Evolutionary conservation across 306 rosid species (phyloP).

Genomic region (Sechiopsis laciniata): DNA sequence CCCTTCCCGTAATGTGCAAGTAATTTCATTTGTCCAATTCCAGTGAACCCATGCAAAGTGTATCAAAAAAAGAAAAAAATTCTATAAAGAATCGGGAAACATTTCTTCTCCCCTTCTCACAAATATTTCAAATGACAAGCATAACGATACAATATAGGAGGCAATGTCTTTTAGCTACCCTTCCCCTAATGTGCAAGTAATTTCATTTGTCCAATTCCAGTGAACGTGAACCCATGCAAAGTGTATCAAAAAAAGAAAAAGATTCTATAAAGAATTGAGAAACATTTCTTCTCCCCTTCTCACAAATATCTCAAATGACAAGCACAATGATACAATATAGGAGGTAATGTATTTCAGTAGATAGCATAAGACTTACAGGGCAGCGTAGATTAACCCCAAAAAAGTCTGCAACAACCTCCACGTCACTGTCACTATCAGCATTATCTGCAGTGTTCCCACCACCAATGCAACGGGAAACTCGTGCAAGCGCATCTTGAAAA

Average conservation of each 20-base stretch:
- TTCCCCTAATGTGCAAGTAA: neutral
- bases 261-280: neutral
- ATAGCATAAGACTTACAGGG: slow-evolving; percentile 57
- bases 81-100: neutral
- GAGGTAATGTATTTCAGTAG: neutral
- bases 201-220: neutral
- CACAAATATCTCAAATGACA: slow-evolving; percentile 3
- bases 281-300: neutral
- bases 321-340: slow-evolving; percentile 4
- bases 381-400: slow-evolving; percentile 82
- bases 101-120: neutral
- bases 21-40: neutral
- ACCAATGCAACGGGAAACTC: slow-evolving; percentile 68
- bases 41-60: neutral
- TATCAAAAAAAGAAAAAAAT: neutral
- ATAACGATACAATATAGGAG: neutral
- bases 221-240: neutral
- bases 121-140: slow-evolving; percentile 2
- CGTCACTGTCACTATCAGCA: slow-evolving; percentile 89
- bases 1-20: neutral
- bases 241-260: neutral
- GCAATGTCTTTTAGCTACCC: neutral
- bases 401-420: slow-evolving; percentile 91
- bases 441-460: slow-evolving; percentile 73
- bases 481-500: slow-evolving; percentile 88